phyloP scores from a whole-genome alignment of 192 early-diverging fungal species.

The Backusella circina region DNA sequence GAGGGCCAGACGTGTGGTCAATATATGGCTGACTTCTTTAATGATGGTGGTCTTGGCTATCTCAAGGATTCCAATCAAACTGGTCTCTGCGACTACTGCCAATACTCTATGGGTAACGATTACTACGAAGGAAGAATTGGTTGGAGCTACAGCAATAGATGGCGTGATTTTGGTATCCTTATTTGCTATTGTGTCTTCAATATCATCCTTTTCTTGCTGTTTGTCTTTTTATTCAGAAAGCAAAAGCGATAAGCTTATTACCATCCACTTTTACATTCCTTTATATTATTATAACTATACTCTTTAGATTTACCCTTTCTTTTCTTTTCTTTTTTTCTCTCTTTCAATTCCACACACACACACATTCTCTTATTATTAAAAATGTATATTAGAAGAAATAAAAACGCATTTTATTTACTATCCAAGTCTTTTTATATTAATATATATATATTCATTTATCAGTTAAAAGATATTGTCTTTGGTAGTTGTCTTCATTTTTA shows the following conservation, averaged over 20 bases:
- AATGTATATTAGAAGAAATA: background rate
- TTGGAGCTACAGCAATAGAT: constrained; percentile 56
- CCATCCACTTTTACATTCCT: background rate
- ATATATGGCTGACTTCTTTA: constrained; percentile 36
- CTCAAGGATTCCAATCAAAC: background rate
- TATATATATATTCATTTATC: no score
- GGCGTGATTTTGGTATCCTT: constrained; percentile 71
- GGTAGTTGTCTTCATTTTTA: no score
- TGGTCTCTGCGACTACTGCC: constrained; percentile 62
- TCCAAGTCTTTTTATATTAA: no score
- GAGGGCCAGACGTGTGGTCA: constrained; percentile 55
- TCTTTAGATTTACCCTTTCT: background rate
- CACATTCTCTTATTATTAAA: background rate
- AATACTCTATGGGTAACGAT: constrained; percentile 51
- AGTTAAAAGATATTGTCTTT: no score
- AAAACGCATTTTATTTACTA: background rate
- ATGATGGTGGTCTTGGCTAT: constrained; percentile 2
- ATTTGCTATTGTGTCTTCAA: constrained; percentile 59
- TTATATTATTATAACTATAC: background rate
- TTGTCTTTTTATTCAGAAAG: constrained; percentile 36
- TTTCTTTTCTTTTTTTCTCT: background rate
- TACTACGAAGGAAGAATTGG: constrained; percentile 42
- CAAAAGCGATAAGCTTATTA: constrained; percentile 13
- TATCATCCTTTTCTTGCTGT: constrained; percentile 36
- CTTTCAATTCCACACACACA: background rate